Conservation (phyloP, 495 filamentous ascomycete genomes). For the Penicillium coffeae region DNA sequence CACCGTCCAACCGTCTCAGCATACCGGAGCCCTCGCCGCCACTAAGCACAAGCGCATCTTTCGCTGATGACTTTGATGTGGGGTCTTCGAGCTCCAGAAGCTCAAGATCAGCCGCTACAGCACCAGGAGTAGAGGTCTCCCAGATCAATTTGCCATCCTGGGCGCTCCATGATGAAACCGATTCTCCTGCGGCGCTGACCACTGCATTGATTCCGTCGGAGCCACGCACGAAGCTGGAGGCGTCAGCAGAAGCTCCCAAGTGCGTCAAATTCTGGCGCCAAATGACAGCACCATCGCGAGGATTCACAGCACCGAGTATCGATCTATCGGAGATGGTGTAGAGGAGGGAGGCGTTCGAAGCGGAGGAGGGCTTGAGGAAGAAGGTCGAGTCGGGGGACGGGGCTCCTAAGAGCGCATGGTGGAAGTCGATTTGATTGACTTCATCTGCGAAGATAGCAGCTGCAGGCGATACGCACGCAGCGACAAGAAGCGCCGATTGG, state of each 20-base stretch:
- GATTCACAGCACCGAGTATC: conserved; percentile 84
- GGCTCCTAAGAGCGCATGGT: conserved; percentile 80
- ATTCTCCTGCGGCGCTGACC: conserved; percentile 61
- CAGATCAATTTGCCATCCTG: conserved; percentile 75
- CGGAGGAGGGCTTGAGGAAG: conserved; percentile 79
- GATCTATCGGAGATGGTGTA: conserved; percentile 84
- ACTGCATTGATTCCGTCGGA: conserved; percentile 71
- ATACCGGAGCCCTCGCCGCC: conserved; percentile 47
- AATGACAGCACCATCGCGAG: conserved; percentile 73
- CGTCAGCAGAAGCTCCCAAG: conserved; percentile 26
- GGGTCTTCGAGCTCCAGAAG: conserved; percentile 67
- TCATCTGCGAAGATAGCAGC: conserved; percentile 83
- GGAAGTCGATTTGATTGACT: conserved; percentile 88
- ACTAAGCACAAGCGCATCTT: conserved; percentile 69
- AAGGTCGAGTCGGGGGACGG: conserved; percentile 82
- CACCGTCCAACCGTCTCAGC: conserved; percentile 66
- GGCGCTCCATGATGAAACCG: conserved; percentile 79
- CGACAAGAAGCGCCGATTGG: conserved; percentile 40
- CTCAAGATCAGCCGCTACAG: conserved; percentile 71
- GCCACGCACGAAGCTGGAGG: conserved; percentile 58
- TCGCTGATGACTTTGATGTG: conserved; percentile 37
- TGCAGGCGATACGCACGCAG: conserved; percentile 38
- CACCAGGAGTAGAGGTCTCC: conserved; percentile 54
- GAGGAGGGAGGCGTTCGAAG: conserved; percentile 81
- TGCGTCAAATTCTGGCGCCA: conserved; percentile 76